Evolutionary conservation across 2,329 filamentous ascomycete species (phyloP).

Genomic region (Alternaria metachromatica): DNA sequence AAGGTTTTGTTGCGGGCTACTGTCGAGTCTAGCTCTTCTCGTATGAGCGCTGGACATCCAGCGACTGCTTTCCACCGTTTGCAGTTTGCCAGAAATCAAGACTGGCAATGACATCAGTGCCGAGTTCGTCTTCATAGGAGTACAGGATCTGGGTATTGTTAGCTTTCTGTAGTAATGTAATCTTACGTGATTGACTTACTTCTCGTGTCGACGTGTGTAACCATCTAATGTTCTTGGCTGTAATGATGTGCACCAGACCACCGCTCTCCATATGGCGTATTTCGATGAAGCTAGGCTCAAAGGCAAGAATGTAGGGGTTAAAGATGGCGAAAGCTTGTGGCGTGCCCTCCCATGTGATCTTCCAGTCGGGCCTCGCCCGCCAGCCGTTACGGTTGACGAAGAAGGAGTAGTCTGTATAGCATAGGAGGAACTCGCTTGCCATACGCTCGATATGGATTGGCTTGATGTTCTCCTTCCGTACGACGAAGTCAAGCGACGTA

Average conservation of each 20-base stretch:
- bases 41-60: slow-evolving; percentile 34
- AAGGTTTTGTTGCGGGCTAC: neutral
- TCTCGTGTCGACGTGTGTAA: slow-evolving; percentile 96
- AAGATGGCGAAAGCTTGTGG: slow-evolving; percentile 92
- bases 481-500: slow-evolving; percentile 96
- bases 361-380: slow-evolving; percentile 95
- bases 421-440: slow-evolving; percentile 95
- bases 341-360: slow-evolving; percentile 95
- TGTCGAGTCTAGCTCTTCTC: slow-evolving; percentile 32
- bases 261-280: slow-evolving; percentile 94
- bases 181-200: slow-evolving; percentile 59
- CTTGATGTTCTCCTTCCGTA: slow-evolving; percentile 88
- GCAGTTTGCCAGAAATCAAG: slow-evolving; percentile 86
- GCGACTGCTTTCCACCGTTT: slow-evolving; percentile 33
- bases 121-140: slow-evolving; percentile 93
- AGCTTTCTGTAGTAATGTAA: slow-evolving; percentile 6
- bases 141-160: slow-evolving; percentile 78
- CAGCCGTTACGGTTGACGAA: slow-evolving; percentile 99
- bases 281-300: slow-evolving; percentile 97
- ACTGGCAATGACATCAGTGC: slow-evolving; percentile 91
- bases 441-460: slow-evolving; percentile 97
- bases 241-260: slow-evolving; percentile 90
- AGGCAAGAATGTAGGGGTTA: slow-evolving; percentile 95
- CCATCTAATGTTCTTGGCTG: slow-evolving; percentile 96
- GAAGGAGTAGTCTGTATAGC: slow-evolving; percentile 98